Evolutionary conservation across 2,329 filamentous ascomycete species (phyloP).

Genomic region (Fusarium mexicanum): DNA sequence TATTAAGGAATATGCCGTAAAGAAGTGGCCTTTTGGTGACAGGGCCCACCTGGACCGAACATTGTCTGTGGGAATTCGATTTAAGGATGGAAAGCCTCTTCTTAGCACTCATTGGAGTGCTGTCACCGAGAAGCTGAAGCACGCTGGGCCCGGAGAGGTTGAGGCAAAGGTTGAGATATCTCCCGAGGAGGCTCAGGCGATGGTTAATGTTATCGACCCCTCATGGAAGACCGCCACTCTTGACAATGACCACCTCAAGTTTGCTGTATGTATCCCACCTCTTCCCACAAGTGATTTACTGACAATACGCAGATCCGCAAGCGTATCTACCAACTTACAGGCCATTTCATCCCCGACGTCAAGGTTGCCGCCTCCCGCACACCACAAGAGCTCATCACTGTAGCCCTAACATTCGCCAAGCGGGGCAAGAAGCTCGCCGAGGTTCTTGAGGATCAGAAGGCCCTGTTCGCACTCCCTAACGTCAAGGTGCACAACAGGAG

Average conservation of each 20-base stretch:
- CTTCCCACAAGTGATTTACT: neutral
- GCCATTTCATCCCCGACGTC: conserved; percentile 77
- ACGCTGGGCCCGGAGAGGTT: conserved; percentile 40
- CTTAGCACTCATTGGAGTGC: conserved; percentile 51
- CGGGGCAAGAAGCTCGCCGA: conserved; percentile 71
- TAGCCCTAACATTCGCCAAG: conserved; percentile 64
- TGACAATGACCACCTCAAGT: conserved; percentile 68
- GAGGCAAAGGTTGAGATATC: conserved; percentile 42
- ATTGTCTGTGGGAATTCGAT: conserved; percentile 51
- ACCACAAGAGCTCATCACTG: conserved; percentile 63
- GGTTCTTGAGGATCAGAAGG: conserved; percentile 58
- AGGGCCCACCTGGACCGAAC: conserved; percentile 49
- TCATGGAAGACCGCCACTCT: conserved; percentile 69
- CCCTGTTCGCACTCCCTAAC: conserved; percentile 69
- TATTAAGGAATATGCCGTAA: conserved; percentile 46
- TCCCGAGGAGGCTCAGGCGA: conserved; percentile 53
- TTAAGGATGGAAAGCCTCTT: conserved; percentile 53
- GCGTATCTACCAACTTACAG: conserved; percentile 83
- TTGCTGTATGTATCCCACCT: conserved; percentile 68
- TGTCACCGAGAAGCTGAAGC: conserved; percentile 48
- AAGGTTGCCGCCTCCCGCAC: conserved; percentile 67
- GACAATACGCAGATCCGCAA: conserved; percentile 74
- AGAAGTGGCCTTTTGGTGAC: conserved; percentile 48
- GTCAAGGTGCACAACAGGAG: conserved; percentile 73
- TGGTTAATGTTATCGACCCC: conserved; percentile 58